phyloP scores from a whole-genome alignment of 2,329 filamentous ascomycete genomes.

The Alternaria triticina region DNA sequence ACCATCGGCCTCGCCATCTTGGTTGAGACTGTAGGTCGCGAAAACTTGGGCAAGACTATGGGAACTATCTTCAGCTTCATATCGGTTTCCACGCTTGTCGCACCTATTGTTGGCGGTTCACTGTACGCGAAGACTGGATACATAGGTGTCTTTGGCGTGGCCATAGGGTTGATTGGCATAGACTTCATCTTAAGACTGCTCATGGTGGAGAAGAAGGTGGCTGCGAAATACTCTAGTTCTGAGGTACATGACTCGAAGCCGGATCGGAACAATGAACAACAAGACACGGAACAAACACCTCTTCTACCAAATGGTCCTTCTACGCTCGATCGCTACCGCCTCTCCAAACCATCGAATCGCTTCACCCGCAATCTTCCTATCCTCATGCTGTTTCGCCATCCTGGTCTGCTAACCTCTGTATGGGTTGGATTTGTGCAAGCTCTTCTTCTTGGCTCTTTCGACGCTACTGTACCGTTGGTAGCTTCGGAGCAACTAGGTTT shows the following conservation, averaged over 20 bases:
- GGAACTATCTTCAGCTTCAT: constrained; percentile 67
- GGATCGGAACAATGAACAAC: constrained; percentile 13
- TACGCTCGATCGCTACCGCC: constrained; percentile 48
- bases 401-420: constrained; percentile 40
- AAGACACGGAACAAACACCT: constrained; percentile 32
- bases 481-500: constrained; percentile 54
- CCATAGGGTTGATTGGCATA: constrained; percentile 60
- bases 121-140: constrained; percentile 66
- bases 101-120: constrained; percentile 65
- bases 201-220: constrained; percentile 68
- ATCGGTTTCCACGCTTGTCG: constrained; percentile 62
- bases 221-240: constrained; percentile 50
- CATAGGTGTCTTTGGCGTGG: constrained; percentile 64
- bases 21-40: constrained; percentile 63
- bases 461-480: constrained; percentile 56
- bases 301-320: constrained; percentile 27
- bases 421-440: constrained; percentile 43
- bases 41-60: constrained; percentile 66
- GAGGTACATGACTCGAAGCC: constrained; percentile 10
- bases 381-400: constrained; percentile 49
- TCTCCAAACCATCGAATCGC: constrained; percentile 50
- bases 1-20: constrained; percentile 65
- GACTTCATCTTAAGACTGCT: constrained; percentile 67
- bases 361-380: constrained; percentile 56
- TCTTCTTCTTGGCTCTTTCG: constrained; percentile 53